These are phyloP conservation scores for Aspergillus sp. DNA, from an alignment of 2,329 filamentous ascomycete genomes.

Conservation along the genomic window DNA sequence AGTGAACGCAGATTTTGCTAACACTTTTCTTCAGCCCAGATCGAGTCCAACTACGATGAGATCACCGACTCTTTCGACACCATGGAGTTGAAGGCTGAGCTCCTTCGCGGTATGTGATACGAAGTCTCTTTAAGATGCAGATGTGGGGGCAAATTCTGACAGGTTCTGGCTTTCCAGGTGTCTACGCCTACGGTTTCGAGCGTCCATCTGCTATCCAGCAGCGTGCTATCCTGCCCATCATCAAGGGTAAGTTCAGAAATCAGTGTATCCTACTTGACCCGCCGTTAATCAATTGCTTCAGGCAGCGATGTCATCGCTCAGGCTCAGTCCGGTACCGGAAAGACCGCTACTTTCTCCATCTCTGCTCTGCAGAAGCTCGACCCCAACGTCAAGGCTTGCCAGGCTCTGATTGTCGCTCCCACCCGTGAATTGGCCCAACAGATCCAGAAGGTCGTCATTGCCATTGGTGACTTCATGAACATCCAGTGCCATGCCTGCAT, in stretches of 20 bases:
- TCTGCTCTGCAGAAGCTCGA: conserved; percentile 99
- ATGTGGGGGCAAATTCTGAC: conserved; percentile 29
- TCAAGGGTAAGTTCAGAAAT: conserved; percentile 75
- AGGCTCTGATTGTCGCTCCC: conserved; percentile 95
- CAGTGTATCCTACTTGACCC: neutral
- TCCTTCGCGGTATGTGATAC: conserved; percentile 76
- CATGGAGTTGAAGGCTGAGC: conserved; percentile 95
- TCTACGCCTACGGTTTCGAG: conserved; percentile 99
- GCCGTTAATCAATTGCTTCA: conserved; percentile 36
- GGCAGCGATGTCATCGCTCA: conserved; percentile 99
- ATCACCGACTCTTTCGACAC: conserved; percentile 98
- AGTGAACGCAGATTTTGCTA: conserved; percentile 15
- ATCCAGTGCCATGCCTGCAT: conserved; percentile 99
- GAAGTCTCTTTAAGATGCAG: conserved; percentile 13
- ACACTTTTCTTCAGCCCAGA: conserved; percentile 69
- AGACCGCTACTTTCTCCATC: conserved; percentile 99
- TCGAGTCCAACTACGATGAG: conserved; percentile 99
- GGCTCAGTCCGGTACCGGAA: conserved; percentile 99
- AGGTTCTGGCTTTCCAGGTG: conserved; percentile 53
- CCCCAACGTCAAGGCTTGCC: conserved; percentile 88
- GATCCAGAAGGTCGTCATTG: conserved; percentile 99
- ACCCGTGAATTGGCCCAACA: conserved; percentile 98
- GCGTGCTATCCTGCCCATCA: conserved; percentile 99
- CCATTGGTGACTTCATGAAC: conserved; percentile 99
- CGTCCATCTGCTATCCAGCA: conserved; percentile 99